Base-by-base conservation (phyloP, 805 yeast species). In the Candida peoriensis region DNA sequence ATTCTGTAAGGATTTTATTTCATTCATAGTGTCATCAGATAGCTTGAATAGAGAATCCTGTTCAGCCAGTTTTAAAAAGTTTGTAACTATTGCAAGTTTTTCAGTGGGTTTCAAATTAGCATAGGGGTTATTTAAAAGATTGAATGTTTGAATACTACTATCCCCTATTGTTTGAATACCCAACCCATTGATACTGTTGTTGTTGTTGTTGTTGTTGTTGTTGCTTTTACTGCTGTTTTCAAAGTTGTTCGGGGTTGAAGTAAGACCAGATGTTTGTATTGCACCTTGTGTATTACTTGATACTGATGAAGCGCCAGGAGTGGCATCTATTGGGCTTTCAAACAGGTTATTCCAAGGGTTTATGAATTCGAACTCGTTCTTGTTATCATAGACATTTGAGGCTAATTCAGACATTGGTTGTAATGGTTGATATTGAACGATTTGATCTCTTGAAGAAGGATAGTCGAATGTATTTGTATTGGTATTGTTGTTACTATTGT, bases 351-450 rank as follows among this genome's bases (percentile, higher is more conserved):
- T 32, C 34, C 34, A 32, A 6, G 24, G 11, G 6, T 14, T 20
- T 18, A 25, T 25, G 7, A 25, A 18, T 25, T 25, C 30, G 16
- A 28, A 28, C 7, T 28, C 30, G 23, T 8, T 28, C n/a, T 13
- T 11, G 20, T 10, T 25, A 5, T 25, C 28, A 16, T 25, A 25
- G 11, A 28, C 11, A 12, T 27, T 11, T 8, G 36, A 37, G 8
- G 41, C 41, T 13, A 50, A 36, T 21, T 44, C 48, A 4, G 54
- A 50, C 54, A 50, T 50, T n/a, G 45, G 47, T 21, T 50, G 51
- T 7, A 48, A 4, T 23, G 37, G 45, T 11, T 9, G 16, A 14
- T 16, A 20, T 10, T 25, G 25, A 14, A 30, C 15, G 24, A 13
- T 14, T 11, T 13, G 33, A 11, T 14, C 13, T 10, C 14, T n/a